A percentile compares a stretch with the other conserved stretches of the same genome.
These are phyloP conservation scores for Populus nigra DNA, from an alignment of 345 rosid species.

Conservation along the genomic window DNA sequence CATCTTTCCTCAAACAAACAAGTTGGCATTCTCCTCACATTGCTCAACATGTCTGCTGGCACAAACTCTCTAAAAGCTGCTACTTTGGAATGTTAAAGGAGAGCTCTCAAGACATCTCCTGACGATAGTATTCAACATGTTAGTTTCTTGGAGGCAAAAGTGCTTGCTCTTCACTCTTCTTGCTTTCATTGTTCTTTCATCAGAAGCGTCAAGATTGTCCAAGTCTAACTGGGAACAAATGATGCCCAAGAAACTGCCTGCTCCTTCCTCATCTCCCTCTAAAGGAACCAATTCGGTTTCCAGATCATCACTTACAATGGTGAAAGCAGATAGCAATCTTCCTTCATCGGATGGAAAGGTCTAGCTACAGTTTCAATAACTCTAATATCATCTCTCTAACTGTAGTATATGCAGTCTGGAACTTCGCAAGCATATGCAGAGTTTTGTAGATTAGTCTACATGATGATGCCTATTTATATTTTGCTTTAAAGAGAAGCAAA, in stretches of 20 bases:
- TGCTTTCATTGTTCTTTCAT: constrained; percentile 29
- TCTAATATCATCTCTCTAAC: constrained; percentile 17
- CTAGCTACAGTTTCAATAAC: constrained; percentile 29
- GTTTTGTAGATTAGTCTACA: constrained; percentile 21
- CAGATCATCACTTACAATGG: constrained; percentile 40
- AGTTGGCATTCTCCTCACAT: constrained; percentile 60
- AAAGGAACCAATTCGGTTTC: constrained; percentile 72
- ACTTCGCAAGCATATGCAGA: constrained; percentile 9
- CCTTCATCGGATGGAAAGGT: constrained; percentile 56
- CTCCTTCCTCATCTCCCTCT: constrained; percentile 80
- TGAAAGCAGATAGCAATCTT: constrained; percentile 28
- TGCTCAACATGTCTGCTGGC: constrained; percentile 62
- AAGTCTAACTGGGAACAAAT: constrained; percentile 65
- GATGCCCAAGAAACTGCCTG: constrained; percentile 82
- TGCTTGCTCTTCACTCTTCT: constrained; percentile 42
- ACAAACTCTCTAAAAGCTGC: constrained; percentile 43
- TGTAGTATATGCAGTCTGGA: constrained; percentile 5
- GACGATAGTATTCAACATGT: constrained; percentile 23
- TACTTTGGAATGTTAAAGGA: constrained; percentile 20
- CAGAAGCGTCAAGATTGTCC: constrained; percentile 70
- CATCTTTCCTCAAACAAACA: constrained; percentile 65
- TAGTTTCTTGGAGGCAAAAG: constrained; percentile 40
- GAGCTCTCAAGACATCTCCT: constrained; percentile 23
- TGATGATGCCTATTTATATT: not conserved
- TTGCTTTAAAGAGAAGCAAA: constrained; percentile 21